Evolutionary conservation across 495 filamentous ascomycete genomes (phyloP).

Genomic region (Stereocaulon alpinum): DNA sequence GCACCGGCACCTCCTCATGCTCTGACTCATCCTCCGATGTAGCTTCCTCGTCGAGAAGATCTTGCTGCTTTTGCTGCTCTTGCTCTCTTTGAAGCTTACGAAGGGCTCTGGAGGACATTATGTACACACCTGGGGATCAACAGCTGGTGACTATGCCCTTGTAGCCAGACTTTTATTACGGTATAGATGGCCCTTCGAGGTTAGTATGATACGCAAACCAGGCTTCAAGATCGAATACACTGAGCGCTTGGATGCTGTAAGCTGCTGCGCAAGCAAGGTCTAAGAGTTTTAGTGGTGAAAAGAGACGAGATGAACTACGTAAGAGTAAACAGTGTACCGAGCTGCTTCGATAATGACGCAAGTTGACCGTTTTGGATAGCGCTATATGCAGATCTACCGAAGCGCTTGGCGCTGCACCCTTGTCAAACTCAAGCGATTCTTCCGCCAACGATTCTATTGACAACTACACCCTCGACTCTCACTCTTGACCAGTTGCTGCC

Average conservation of each 20-base stretch:
- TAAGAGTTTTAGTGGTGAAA: neutral
- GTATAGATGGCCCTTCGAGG: neutral
- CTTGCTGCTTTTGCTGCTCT: conserved; percentile 51
- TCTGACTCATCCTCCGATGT: conserved; percentile 41
- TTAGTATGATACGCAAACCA: neutral
- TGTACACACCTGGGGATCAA: conserved; percentile 8
- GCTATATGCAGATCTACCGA: neutral
- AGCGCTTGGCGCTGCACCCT: neutral
- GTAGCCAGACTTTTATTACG: neutral
- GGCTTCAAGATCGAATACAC: too few species aligned
- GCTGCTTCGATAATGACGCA: neutral
- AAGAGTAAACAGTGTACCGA: too few species aligned
- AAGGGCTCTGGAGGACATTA: conserved; percentile 73
- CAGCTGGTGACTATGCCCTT: too few species aligned
- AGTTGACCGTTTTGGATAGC: neutral
- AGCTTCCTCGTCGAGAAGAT: conserved; percentile 28
- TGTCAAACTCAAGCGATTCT: conserved; percentile 4
- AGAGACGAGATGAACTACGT: too few species aligned
- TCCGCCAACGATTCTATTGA: neutral
- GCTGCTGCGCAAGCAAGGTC: too few species aligned
- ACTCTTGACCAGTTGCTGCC: neutral
- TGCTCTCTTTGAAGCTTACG: conserved; percentile 61
- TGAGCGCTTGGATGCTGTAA: too few species aligned
- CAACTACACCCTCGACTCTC: neutral
- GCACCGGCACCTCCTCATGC: conserved; percentile 37